Percentiles rank a stretch among this genome's conserved stretches.
phyloP scores from a whole-genome alignment of 495 filamentous ascomycete genomes.

The Neurospora sp. region DNA sequence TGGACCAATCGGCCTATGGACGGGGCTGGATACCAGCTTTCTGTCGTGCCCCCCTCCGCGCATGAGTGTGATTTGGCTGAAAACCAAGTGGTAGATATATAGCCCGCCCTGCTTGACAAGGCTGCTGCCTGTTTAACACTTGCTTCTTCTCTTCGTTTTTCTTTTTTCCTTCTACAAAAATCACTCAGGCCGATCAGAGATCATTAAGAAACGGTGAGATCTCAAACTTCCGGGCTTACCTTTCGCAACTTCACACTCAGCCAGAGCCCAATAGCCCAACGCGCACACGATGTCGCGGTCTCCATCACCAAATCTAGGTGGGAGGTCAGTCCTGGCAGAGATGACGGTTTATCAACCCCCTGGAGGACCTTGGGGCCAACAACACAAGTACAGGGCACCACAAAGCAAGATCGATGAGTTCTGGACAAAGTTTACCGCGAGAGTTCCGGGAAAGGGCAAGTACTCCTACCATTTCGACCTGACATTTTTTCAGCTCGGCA shows the following conservation, averaged over 20 bases:
- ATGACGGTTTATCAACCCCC: constrained; percentile 8
- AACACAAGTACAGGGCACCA: constrained; percentile 41
- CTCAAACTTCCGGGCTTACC: background rate
- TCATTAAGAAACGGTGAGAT: background rate
- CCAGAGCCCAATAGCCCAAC: background rate
- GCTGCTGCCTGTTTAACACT: background rate
- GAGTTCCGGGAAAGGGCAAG: constrained; percentile 44
- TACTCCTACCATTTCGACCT: background rate
- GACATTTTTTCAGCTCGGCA: background rate
- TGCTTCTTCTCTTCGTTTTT: background rate
- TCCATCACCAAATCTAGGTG: background rate
- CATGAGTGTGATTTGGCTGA: background rate
- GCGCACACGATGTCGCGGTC: background rate
- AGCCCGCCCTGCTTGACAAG: background rate
- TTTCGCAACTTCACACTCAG: background rate
- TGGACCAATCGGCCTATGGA: background rate
- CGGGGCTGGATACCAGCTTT: background rate
- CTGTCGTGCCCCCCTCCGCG: background rate
- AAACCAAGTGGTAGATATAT: background rate
- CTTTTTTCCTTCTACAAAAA: background rate
- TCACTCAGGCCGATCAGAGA: background rate
- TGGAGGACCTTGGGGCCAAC: constrained; percentile 5
- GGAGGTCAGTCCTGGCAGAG: constrained; percentile 13
- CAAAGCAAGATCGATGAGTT: constrained; percentile 67
- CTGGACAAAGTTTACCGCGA: constrained; percentile 68